phyloP scores from a whole-genome alignment of 2,329 filamentous ascomycete genomes.

The Pestalotiopsis sp. region DNA sequence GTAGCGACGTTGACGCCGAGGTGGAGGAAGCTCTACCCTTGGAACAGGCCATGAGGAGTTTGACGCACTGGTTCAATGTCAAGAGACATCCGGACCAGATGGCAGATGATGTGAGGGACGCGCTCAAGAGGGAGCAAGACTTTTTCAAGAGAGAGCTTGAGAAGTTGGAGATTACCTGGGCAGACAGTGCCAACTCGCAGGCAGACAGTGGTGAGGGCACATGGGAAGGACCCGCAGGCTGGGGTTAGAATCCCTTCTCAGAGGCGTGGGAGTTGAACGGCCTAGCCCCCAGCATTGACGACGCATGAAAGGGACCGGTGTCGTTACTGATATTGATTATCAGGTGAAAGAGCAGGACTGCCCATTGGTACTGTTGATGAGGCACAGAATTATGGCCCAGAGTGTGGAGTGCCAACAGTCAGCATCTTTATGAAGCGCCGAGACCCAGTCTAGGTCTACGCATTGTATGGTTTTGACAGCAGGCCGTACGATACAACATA shows the following conservation, averaged over 20 bases:
- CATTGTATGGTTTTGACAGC: not conserved
- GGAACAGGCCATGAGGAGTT: slow-evolving; percentile 83
- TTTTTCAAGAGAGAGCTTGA: slow-evolving; percentile 81
- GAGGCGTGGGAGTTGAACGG: not conserved
- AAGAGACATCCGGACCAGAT: slow-evolving; percentile 80
- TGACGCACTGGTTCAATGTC: slow-evolving; percentile 96
- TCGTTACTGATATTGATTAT: not conserved
- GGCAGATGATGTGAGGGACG: slow-evolving; percentile 57
- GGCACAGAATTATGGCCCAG: not conserved
- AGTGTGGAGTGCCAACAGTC: not conserved
- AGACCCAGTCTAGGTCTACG: not conserved
- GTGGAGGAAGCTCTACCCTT: slow-evolving; percentile 91
- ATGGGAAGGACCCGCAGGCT: slow-evolving; percentile 2
- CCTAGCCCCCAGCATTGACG: not conserved
- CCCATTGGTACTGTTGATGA: not conserved
- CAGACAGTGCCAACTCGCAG: slow-evolving; percentile 30
- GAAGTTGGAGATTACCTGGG: slow-evolving; percentile 63
- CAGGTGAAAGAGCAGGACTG: not conserved
- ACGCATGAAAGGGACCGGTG: not conserved
- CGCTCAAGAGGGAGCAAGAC: slow-evolving; percentile 73
- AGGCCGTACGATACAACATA: no score
- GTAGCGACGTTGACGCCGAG: slow-evolving; percentile 88
- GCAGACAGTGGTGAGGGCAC: not conserved
- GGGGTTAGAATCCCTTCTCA: not conserved
- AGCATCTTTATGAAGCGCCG: not conserved